Conservation (phyloP, 192 early-diverging fungal species). For the Coemansia asiatica region DNA sequence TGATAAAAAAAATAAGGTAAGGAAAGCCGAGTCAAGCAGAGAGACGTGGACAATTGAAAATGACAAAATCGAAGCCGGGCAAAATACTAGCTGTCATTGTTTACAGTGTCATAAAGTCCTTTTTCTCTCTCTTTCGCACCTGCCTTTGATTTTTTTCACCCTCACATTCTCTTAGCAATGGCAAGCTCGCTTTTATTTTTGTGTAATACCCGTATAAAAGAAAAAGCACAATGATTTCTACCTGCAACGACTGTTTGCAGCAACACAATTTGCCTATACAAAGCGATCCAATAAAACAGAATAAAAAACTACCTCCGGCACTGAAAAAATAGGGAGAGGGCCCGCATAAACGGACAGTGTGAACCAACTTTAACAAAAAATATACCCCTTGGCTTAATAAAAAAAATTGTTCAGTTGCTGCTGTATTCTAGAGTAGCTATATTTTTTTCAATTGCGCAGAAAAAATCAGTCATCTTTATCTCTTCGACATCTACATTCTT, state of each 20-base stretch:
- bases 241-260: background rate
- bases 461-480: slow-evolving; percentile 31
- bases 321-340: background rate
- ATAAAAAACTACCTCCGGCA: background rate
- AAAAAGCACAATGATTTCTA: background rate
- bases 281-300: background rate
- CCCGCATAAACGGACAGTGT: background rate
- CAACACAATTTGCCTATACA: background rate
- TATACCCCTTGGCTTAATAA: no score
- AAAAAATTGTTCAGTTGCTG: no score
- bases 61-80: background rate
- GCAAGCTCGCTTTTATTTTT: background rate
- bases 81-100: background rate
- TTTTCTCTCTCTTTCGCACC: background rate
- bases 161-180: background rate
- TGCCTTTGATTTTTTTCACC: background rate
- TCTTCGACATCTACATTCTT: background rate
- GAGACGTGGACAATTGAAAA: background rate
- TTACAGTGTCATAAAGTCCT: background rate
- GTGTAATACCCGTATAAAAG: background rate
- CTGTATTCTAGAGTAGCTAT: no score
- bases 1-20: background rate
- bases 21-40: background rate
- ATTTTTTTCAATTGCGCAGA: slow-evolving; percentile 4
- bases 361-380: background rate